phyloP scores from a whole-genome alignment of 139 green algal genomes.

The Pleodorina starrii region DNA sequence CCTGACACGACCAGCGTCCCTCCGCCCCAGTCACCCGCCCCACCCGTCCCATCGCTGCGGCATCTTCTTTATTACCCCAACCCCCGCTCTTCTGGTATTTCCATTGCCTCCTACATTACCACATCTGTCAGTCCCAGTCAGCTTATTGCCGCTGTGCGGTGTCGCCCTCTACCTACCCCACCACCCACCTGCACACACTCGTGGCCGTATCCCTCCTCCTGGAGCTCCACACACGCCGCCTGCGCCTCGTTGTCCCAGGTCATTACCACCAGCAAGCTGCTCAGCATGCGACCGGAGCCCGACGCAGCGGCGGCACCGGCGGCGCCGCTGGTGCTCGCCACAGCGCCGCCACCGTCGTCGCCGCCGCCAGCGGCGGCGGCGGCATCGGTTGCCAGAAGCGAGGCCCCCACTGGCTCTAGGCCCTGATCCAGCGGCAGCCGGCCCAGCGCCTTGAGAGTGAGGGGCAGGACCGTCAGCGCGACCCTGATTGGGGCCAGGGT shows the following conservation, averaged over 20 bases:
- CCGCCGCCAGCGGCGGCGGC: too few relatives aligned
- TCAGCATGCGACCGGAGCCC: not conserved
- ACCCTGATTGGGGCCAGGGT: not conserved
- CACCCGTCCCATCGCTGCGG: too few relatives aligned
- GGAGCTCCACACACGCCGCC: not conserved
- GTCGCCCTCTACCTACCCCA: not conserved
- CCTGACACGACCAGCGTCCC: too few relatives aligned
- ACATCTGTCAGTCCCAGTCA: too few relatives aligned
- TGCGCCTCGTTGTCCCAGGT: conserved; percentile 11
- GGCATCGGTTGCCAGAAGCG: not conserved
- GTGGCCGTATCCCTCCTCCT: not conserved
- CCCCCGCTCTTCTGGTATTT: too few relatives aligned
- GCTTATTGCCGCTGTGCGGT: too few relatives aligned
- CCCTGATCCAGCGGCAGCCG: not conserved
- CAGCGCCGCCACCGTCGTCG: not conserved
- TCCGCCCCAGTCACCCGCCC: too few relatives aligned
- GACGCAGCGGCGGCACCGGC: not conserved
- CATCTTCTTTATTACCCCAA: too few relatives aligned
- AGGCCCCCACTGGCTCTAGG: not conserved
- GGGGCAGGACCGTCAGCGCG: not conserved
- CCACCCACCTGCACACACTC: conserved; percentile 1
- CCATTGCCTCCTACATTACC: too few relatives aligned
- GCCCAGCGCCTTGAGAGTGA: not conserved
- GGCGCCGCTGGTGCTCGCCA: not conserved
- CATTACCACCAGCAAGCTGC: conserved; percentile 5